Evolutionary conservation across 805 yeast species (phyloP), one percentile per base, ranked within the genome.

Genomic region (Saccharomycopsis sp.): DNA sequence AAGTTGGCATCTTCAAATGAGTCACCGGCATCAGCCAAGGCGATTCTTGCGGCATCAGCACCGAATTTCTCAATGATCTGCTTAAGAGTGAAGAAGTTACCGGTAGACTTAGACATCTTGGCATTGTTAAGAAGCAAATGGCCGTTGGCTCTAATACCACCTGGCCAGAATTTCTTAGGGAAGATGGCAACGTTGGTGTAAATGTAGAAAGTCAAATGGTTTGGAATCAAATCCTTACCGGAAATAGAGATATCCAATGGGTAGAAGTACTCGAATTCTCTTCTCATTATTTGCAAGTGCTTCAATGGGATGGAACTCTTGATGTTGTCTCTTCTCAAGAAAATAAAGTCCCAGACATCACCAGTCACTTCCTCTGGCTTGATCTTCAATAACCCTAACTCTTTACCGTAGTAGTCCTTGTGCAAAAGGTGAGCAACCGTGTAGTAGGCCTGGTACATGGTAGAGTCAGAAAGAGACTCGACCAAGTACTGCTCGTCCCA

Each of bases 1-100:
- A 94, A 89, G 78, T 94, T 94, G 55, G 99, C 99, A 73, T 94
- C 99, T 75, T 94, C 99, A 64, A 91, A 83, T 50, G 94, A 79
- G 71, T 94, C 99, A 78, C 99, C 99, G 55, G 97, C 97, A 77
- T 94, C 99, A 51, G 98, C 99, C 64, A 94, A 77, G 3, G 99
- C 97, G 71, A 94, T 89, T 79, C 99, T 87, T 9, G 97, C 78
- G 48, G 98, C 97, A 73, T 94, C 99, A 54, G 98, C 96, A 72
- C 99, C 99, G 65, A 85, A 94, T 74, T 94, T 94, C 66, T 83
- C 79, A 60, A 85, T 85, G 70, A 87, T 81, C 72, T 94, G 90
- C 66, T 84, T 81, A 71, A 94, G 78, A 54, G 98, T 94, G 84
- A 89, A 79, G 71, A 94, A 94, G 77, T 94, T 94, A 75, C 99